Base-by-base conservation (phyloP, 2,329 filamentous ascomycete species). In the Cytospora leucostoma region DNA sequence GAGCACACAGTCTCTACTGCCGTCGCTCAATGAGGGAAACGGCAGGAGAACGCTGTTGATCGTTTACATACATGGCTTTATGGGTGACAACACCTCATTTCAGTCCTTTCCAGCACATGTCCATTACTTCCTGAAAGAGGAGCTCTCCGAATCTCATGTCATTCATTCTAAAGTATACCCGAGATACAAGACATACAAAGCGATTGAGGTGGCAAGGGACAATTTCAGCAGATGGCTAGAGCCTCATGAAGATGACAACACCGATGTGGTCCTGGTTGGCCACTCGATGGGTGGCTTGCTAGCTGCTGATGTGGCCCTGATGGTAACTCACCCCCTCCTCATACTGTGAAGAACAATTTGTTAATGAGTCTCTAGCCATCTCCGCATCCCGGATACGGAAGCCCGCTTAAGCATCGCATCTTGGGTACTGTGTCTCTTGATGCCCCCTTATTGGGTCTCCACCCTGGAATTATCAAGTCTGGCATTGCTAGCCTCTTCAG, bases 281-380 rank as follows among this genome's bases (percentile, higher is more conserved):
- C 93, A 97, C 74, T 96, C 91, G 50, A 94, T 97, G 87, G 93
- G 93, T 17, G 93, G 93, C 1, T 80, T 97, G 32, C 75, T 97
- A 33, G 86, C 90, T 33, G 91, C 91, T 1, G 93, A 97, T 70
- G 84, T 96, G 33, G 87, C 86, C 3, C 78, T 96, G 52, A 82
- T 90, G 73, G 83, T 82, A 50, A 21, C 70, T 70, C 76, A 21
- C 11, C 47, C 3, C 47, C 37, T 3, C 61, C 56, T 15, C 61
- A 67, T n/a, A 7, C 7, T 5, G 34, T 13, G 8, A 8, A 15
- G 6, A 19, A 19, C 37, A 19, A 44, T 13, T 21, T 51, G 32
- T 33, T 62, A 19, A 64, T 62, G 50, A 7, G 10, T 44, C 56
- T 49, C 32, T 21, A 77, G 77, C 74, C 76, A 10, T 75, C 76